These are phyloP conservation scores for Mycosphaerella sp. DNA, from an alignment of 2,329 filamentous ascomycete species.

Conservation along the genomic window DNA sequence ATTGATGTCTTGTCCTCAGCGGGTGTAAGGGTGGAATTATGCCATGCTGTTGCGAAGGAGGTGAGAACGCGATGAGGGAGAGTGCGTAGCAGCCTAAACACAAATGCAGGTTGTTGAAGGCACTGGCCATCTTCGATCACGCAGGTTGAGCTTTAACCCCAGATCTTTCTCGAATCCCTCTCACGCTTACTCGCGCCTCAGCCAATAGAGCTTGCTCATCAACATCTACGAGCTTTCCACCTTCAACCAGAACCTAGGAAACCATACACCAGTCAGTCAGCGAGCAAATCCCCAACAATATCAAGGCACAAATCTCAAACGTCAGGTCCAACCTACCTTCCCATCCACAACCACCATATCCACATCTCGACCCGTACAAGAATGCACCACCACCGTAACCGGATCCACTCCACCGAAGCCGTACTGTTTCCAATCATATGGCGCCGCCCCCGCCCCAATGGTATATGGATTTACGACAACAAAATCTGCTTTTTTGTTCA, in stretches of 20 bases:
- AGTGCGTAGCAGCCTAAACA: background rate
- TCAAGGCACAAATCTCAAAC: background rate
- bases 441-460: slow-evolving; percentile 27
- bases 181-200: background rate
- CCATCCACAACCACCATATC: slow-evolving; percentile 43
- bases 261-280: background rate
- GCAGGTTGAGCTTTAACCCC: background rate
- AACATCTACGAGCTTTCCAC: background rate
- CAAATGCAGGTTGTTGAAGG: too few species aligned
- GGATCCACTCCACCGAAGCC: slow-evolving; percentile 25
- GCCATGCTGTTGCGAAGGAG: slow-evolving; percentile 56
- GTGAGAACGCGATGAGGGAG: slow-evolving; percentile 30
- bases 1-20: slow-evolving; percentile 86
- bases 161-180: background rate
- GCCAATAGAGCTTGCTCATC: slow-evolving; percentile 2
- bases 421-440: slow-evolving; percentile 4
- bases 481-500: slow-evolving; percentile 44
- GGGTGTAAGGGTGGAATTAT: slow-evolving; percentile 79
- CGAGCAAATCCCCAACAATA: background rate
- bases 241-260: slow-evolving; percentile 33
- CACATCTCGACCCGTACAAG: slow-evolving; percentile 41
- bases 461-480: slow-evolving; percentile 31
- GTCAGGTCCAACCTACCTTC: background rate
- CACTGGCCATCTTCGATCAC: background rate
- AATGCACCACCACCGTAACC: slow-evolving; percentile 40